phyloP scores from a whole-genome alignment of 306 rosid genomes.

The Pyrus communis region DNA sequence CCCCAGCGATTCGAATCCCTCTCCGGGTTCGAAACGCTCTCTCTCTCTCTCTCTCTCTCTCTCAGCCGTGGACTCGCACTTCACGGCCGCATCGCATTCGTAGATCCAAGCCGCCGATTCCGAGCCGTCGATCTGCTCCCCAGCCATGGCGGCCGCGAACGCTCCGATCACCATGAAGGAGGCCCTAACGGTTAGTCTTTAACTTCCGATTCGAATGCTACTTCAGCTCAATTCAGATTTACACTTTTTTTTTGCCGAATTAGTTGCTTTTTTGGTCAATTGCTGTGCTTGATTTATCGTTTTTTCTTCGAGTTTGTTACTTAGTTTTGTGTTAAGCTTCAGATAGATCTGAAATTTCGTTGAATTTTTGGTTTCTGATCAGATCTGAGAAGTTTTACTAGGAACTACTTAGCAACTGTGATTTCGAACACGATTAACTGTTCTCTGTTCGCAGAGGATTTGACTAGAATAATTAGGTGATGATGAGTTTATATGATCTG shows the following conservation, averaged over 20 bases:
- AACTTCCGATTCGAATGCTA: not conserved
- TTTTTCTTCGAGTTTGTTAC: constrained; percentile 15
- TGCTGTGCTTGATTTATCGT: constrained; percentile 1
- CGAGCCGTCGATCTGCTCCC: constrained; percentile 37
- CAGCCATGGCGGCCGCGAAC: constrained; percentile 88
- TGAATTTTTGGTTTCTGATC: not conserved
- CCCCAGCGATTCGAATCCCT: constrained; percentile 45
- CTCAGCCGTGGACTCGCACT: not conserved
- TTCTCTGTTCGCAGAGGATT: not conserved
- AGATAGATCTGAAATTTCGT: not conserved
- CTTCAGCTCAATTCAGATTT: constrained; percentile 25
- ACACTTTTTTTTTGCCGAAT: constrained; percentile 5
- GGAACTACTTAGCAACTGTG: not conserved
- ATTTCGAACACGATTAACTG: not conserved
- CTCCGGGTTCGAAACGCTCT: constrained; percentile 20
- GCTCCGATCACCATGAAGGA: constrained; percentile 98
- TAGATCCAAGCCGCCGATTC: constrained; percentile 37
- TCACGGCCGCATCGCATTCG: constrained; percentile 21
- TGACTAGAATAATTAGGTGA: not conserved
- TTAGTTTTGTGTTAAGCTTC: not conserved
- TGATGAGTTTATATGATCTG: not conserved
- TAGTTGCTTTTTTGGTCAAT: not conserved
- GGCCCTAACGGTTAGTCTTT: constrained; percentile 67
- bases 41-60: constrained; percentile 15
- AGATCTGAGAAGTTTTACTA: not conserved